A percentile compares a stretch with the other conserved stretches of the same genome.
phyloP scores from a whole-genome alignment of 192 early-diverging fungal genomes.

The Lunasporangiospora selenospora region DNA sequence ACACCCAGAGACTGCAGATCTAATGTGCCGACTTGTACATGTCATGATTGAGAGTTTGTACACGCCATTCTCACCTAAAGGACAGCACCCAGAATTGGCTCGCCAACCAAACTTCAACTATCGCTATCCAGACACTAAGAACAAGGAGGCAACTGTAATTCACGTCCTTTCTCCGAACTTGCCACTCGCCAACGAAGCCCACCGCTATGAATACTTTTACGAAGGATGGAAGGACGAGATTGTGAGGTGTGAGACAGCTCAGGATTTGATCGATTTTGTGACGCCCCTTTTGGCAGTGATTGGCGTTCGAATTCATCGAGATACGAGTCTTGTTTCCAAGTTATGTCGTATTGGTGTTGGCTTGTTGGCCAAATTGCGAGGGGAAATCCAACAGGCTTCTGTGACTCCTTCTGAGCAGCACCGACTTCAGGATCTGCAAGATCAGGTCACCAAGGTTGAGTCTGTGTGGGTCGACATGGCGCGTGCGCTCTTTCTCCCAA shows the following conservation, averaged over 20 bases:
- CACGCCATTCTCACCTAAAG: slow-evolving; percentile 44
- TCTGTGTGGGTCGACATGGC: slow-evolving; percentile 46
- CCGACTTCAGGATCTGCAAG: too few relatives aligned
- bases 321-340: slow-evolving; percentile 17
- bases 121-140: slow-evolving; percentile 11
- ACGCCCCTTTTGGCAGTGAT: slow-evolving; percentile 51
- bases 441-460: background rate
- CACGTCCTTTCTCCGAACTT: slow-evolving; percentile 10
- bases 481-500: slow-evolving; percentile 67
- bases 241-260: slow-evolving; percentile 21
- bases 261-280: slow-evolving; percentile 41
- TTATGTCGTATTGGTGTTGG: slow-evolving; percentile 35
- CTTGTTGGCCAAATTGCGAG: slow-evolving; percentile 5
- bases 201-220: slow-evolving; percentile 67
- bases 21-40: slow-evolving; percentile 66
- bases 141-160: slow-evolving; percentile 5
- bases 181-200: slow-evolving; percentile 17
- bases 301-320: slow-evolving; percentile 51
- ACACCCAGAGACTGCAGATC: slow-evolving; percentile 65
- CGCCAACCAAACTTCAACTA: background rate
- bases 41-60: slow-evolving; percentile 66
- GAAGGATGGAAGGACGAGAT: slow-evolving; percentile 59
- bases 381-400: slow-evolving; percentile 2
- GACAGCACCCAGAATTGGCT: slow-evolving; percentile 18
- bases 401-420: too few relatives aligned